Evolutionary conservation across 495 filamentous ascomycete species (phyloP).

Genomic region (Pyronema omphalodes): DNA sequence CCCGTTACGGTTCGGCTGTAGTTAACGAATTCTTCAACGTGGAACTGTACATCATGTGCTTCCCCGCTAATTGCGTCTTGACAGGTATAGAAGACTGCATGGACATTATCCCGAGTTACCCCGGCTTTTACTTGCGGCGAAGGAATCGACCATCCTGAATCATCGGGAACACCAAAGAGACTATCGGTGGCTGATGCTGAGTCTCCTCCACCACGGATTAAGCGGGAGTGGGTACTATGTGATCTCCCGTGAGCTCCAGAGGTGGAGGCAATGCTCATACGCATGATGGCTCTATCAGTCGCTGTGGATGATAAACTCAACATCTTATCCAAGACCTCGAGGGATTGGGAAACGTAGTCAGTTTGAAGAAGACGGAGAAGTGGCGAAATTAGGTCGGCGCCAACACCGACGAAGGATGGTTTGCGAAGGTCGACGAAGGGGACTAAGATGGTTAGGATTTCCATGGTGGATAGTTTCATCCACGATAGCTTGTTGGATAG

Average conservation of each 20-base stretch:
- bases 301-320: conserved; percentile 84
- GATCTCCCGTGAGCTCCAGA: too few relatives aligned
- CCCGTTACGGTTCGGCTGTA: conserved; percentile 69
- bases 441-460: conserved; percentile 66
- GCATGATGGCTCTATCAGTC: conserved; percentile 79
- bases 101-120: conserved; percentile 76
- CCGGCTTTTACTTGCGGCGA: conserved; percentile 76
- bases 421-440: conserved; percentile 89
- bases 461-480: conserved; percentile 85
- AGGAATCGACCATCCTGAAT: conserved; percentile 89
- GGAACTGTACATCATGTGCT: conserved; percentile 81
- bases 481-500: conserved; percentile 72
- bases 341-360: conserved; percentile 75
- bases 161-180: conserved; percentile 89
- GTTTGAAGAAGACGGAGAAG: conserved; percentile 80
- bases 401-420: conserved; percentile 72
- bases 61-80: conserved; percentile 41
- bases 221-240: conserved; percentile 62
- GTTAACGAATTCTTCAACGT: conserved; percentile 66
- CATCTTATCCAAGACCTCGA: conserved; percentile 82
- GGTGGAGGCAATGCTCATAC: conserved; percentile 38
- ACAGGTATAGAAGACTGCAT: conserved; percentile 88
- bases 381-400: conserved; percentile 88
- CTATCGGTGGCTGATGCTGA: conserved; percentile 47
- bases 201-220: conserved; percentile 83